Conservation (phyloP, 306 rosid genomes). For the Prinsepia uniflora region DNA sequence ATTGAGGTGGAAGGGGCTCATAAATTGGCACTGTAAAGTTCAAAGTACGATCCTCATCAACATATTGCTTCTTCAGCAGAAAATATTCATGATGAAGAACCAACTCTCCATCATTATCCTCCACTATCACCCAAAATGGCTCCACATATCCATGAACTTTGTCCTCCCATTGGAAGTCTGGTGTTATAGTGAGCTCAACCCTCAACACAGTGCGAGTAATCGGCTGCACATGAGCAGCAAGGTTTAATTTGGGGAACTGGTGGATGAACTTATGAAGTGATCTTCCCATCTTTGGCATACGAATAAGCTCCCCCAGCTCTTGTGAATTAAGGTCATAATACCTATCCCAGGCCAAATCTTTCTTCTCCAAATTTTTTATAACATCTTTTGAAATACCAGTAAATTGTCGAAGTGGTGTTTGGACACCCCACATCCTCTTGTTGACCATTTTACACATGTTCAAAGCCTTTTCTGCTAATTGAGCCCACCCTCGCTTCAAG, state of each 20-base stretch:
- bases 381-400: constrained; percentile 66
- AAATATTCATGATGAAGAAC: constrained; percentile 90
- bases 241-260: constrained; percentile 89
- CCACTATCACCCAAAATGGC: constrained; percentile 94
- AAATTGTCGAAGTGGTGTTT: constrained; percentile 89
- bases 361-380: constrained; percentile 81
- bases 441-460: constrained; percentile 88
- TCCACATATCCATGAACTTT: constrained; percentile 89
- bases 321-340: constrained; percentile 90
- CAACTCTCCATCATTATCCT: constrained; percentile 85
- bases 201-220: constrained; percentile 85
- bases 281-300: constrained; percentile 81
- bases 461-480: constrained; percentile 85
- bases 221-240: constrained; percentile 95
- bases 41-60: constrained; percentile 86
- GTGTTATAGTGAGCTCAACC: constrained; percentile 88
- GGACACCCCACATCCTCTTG: constrained; percentile 94
- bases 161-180: constrained; percentile 96
- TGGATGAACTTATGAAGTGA: constrained; percentile 78
- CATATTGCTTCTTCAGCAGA: constrained; percentile 76
- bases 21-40: constrained; percentile 83
- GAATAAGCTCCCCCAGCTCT: constrained; percentile 87
- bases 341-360: constrained; percentile 94
- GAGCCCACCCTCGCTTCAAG: constrained; percentile 93
- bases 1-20: constrained; percentile 88